Base-by-base conservation (phyloP, 225 moss, liverwort and hornwort species). In the Marchantia polymorpha region DNA sequence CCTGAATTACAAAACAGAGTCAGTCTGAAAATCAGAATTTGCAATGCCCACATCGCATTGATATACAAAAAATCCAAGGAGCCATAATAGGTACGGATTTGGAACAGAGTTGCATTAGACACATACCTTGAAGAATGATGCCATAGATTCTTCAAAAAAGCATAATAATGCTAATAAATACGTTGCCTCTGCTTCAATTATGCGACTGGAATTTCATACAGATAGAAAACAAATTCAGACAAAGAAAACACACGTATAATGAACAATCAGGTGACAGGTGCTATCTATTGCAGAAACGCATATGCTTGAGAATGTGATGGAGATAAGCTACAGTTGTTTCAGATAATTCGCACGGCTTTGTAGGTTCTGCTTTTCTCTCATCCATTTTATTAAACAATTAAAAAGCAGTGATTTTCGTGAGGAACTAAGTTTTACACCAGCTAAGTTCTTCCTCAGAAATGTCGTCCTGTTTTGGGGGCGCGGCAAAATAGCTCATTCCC, bases 131-230 rank as follows among this genome's bases (percentile, higher is more conserved):
- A 96, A 92, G 78, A 96, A 96, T 79, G 96, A 92, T 77, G 92
- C 85, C 92, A 96, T 92, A 19, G 94, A 94, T 84, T 96, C 96
- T 85, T 94, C 96, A 79, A 96, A 96, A 81, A 96, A 96, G 82
- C 92, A 96, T 66, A 94, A 83, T 23, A 96, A 83, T 72, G 94
- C 96, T 69, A 89, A 88, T 80, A 96, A 84, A 81, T 81, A 96
- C 39, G 96, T 94, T 39, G 96, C 88, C 81, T 96, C 96, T 0
- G 96, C 96, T 91, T 96, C 92, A 76, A 96, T 94, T 71, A 96
- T 96, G 74, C 96, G 94, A 82, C 96, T 96, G 92, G 73, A 69
- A 79, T 58, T 64, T 84, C 52, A 72, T 29, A n/a, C 69, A 54
- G 12, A 20, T 46, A 72, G 15, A 39, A 39, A 54, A 47, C 50